phyloP scores from a whole-genome alignment of 495 filamentous ascomycete genomes.

The Hypoxylon rickii region DNA sequence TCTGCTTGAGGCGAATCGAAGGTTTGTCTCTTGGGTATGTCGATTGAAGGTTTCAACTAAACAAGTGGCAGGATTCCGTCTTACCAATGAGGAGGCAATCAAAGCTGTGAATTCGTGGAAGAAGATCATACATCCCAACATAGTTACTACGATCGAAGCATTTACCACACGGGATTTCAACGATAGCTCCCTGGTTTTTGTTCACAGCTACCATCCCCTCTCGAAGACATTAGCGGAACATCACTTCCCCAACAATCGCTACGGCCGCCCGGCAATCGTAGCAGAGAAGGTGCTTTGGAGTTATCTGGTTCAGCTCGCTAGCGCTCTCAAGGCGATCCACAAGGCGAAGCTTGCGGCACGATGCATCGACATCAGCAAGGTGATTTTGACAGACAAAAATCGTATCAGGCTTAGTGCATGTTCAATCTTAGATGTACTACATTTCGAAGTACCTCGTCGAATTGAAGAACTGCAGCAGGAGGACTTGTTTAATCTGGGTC shows the following conservation, averaged over 20 bases:
- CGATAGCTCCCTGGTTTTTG: constrained; percentile 92
- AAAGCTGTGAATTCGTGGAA: constrained; percentile 89
- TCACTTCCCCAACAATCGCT: constrained; percentile 65
- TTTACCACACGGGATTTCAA: constrained; percentile 93
- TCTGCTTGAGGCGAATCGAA: constrained; percentile 84
- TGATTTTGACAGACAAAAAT: constrained; percentile 80
- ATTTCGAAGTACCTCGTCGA: constrained; percentile 68
- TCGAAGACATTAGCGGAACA: constrained; percentile 89
- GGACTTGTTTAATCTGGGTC: constrained; percentile 85
- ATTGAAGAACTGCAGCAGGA: constrained; percentile 80
- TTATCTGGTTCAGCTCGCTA: constrained; percentile 91
- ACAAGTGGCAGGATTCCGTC: constrained; percentile 50
- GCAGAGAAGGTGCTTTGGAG: constrained; percentile 85
- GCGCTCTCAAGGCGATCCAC: constrained; percentile 85
- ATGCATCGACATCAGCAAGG: constrained; percentile 80
- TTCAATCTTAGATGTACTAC: constrained; percentile 82
- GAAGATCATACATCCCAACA: constrained; percentile 75
- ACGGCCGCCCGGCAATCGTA: constrained; percentile 53
- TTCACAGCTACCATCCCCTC: constrained; percentile 89
- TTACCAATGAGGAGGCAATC: constrained; percentile 88
- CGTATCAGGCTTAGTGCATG: constrained; percentile 90
- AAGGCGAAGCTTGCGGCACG: constrained; percentile 78
- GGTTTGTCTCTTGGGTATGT: constrained; percentile 47
- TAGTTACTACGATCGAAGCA: constrained; percentile 87
- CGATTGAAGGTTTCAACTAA: constrained; percentile 4